These are phyloP conservation scores for Hymenotorrendiella dingleyae DNA, from an alignment of 2,329 filamentous ascomycete species.

Conservation along the genomic window DNA sequence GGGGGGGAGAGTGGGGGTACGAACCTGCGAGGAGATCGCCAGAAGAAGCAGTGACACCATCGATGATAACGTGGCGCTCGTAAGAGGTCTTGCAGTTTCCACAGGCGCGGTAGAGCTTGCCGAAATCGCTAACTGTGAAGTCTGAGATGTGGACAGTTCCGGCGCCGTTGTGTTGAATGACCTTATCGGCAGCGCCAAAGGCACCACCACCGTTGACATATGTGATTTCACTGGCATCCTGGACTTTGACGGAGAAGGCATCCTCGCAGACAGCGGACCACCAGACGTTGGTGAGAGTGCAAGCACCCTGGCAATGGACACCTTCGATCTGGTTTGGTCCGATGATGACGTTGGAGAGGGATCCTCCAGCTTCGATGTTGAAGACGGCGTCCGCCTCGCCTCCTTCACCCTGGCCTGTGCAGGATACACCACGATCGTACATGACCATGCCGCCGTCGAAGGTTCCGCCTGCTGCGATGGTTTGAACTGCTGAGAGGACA, in stretches of 20 bases:
- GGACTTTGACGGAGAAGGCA: slow-evolving; percentile 22
- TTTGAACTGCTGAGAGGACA: slow-evolving; percentile 36
- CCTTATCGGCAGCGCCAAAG: slow-evolving; percentile 37
- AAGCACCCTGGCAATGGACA: slow-evolving; percentile 22
- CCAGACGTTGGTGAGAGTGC: slow-evolving; percentile 26
- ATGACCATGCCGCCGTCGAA: slow-evolving; percentile 43
- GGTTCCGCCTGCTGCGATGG: slow-evolving; percentile 36
- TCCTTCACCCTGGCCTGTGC: slow-evolving; percentile 37
- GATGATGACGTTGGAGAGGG: slow-evolving; percentile 32
- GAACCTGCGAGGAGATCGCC: slow-evolving; percentile 29
- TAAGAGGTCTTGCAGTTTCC: slow-evolving; percentile 39
- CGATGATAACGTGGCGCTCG: slow-evolving; percentile 32
- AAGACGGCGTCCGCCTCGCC: slow-evolving; percentile 33
- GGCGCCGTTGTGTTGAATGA: slow-evolving; percentile 36
- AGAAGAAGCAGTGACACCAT: slow-evolving; percentile 36
- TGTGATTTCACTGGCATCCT: slow-evolving; percentile 32
- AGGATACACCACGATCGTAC: slow-evolving; percentile 38
- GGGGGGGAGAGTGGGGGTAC: too few relatives aligned
- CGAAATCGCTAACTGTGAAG: slow-evolving; percentile 39
- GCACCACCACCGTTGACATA: slow-evolving; percentile 39
- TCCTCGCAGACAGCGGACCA: slow-evolving; percentile 24
- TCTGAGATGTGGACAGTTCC: slow-evolving; percentile 31
- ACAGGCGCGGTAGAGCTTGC: slow-evolving; percentile 45
- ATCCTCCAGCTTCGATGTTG: slow-evolving; percentile 28
- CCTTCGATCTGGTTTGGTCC: slow-evolving; percentile 32